Base-by-base conservation (phyloP, 176 grass and related monocot genomes). In the Carex littledalei region DNA sequence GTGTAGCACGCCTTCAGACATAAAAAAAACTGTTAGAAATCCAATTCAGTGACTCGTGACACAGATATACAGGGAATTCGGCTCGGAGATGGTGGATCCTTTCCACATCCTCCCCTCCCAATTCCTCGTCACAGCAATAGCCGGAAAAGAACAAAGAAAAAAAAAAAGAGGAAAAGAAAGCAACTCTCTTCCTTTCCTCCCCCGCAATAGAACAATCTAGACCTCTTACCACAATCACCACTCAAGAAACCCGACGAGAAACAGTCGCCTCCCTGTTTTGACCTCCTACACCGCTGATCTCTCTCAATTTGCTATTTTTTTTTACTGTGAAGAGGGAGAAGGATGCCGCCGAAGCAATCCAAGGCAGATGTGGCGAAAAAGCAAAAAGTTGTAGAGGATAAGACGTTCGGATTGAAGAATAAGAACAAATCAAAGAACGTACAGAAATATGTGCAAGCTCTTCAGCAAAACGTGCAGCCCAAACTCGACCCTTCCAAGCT, bases 351-450 rank as follows among this genome's bases (percentile, higher is more conserved):
- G 12, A 99, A 98, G 85, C 89, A 80, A 18, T 89, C 93, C 50
- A 95, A 99, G 91, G 56, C 85, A 35, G 96, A 99, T 29, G 80
- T 94, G 31, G 91, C 96, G 31, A 95, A 95, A 91, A 99, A 99
- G 91, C 96, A 99, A 84, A 99, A 99, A 87, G 18, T 95, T 64
- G 96, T 95, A 74, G 96, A 99, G 93, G 96, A 99, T 89, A 99
- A 99, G 87, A 99, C 96, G 57, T 99, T 99, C 88, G 96, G 96
- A 29, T 90, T 99, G 64, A 99, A 99, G 91, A 99, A 99, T 79
- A 99, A 99, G 91, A 99, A 95, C 84, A 99, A 99, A 92, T 95
- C 93, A 63, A 99, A 99, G 90, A 95, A 95, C 88, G 96, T 99
- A n/a, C 96, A 99, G 90, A 99, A 92, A 85, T 99, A 99, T 63